These are phyloP conservation scores for Monosporascus cannonballus DNA, from an alignment of 2,329 filamentous ascomycete species.

Conservation along the genomic window DNA sequence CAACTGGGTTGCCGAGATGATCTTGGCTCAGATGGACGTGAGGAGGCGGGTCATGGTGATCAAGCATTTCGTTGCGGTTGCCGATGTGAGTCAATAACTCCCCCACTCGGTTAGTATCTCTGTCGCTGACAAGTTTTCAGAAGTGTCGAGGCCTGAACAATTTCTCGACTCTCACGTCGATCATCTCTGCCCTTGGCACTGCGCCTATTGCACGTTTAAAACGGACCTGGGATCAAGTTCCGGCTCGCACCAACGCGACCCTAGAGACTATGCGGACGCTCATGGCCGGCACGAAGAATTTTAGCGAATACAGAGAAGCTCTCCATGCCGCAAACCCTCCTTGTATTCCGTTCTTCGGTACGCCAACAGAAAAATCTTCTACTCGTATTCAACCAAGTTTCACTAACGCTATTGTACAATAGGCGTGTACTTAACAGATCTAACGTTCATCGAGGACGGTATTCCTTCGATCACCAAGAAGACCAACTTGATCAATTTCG, in stretches of 20 bases:
- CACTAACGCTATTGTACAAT: conserved; percentile 5
- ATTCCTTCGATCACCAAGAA: conserved; percentile 96
- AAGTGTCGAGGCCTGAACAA: conserved; percentile 95
- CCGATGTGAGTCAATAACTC: conserved; percentile 64
- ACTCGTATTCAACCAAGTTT: not conserved
- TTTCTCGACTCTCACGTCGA: conserved; percentile 94
- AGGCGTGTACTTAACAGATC: conserved; percentile 94
- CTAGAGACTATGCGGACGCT: conserved; percentile 88
- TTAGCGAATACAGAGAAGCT: conserved; percentile 90
- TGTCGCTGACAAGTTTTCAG: conserved; percentile 37
- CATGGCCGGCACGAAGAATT: conserved; percentile 98
- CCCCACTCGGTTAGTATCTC: conserved; percentile 8
- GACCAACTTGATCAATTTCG: conserved; percentile 95
- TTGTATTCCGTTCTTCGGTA: conserved; percentile 97
- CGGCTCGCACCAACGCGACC: conserved; percentile 70
- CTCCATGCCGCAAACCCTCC: conserved; percentile 90
- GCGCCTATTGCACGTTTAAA: conserved; percentile 91
- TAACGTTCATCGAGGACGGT: conserved; percentile 97
- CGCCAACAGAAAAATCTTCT: conserved; percentile 16
- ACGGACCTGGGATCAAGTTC: conserved; percentile 91
- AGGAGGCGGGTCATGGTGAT: conserved; percentile 96
- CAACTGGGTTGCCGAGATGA: conserved; percentile 99
- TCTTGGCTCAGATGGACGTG: conserved; percentile 86
- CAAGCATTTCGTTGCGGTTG: conserved; percentile 95
- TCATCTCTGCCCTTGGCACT: conserved; percentile 91